Evolutionary conservation across 129 eudicot genomes (phyloP), one percentile per base, ranked within the genome.

Genomic region (Centaurea solstitialis): DNA sequence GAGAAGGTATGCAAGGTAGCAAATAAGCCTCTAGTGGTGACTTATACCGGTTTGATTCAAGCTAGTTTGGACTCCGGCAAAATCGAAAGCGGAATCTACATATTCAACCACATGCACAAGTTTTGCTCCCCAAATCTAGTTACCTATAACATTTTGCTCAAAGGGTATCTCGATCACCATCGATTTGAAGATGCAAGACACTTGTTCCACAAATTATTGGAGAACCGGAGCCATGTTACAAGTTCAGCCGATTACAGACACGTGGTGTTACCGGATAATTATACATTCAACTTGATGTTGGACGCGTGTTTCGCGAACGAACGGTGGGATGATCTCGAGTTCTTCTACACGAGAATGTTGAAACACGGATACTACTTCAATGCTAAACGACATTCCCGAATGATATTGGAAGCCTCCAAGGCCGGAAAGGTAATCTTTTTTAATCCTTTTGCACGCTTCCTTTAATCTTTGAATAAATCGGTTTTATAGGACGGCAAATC

Each of bases 41-140:
- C 97, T 12, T 95, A 90, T 79, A 95, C 98, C 4, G 99, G 99
- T 35, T 88, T 95, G 23, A 87, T 95, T 80, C 97, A 95, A 88
- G 89, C 99, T 43, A 86, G 98, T 82, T 79, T 93, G 57, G 90
- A 88, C 38, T 64, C 89, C 3, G 94, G 93, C 43, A 53, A 88
- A 62, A 80, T 90, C 39, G 70, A 92, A 70, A 81, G 88, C 81
- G 99, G 85, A 62, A 82, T 83, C 26, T 85, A 82, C 83, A 88
- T 95, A 80, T 95, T 87, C 81, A 84, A 91, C 35, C 91, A 92
- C 37, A 95, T 95, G 99, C 87, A 80, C 86, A 92, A 89, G 57
- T 89, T 87, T 81, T 91, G 97, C 76, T 88, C 92, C 22, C 99
- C 99, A 10, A 95, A 95, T 82, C 74, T 92, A 68, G 91, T 92